Evolutionary conservation across 1,139 yeast species (phyloP).

Genomic region (Debaryomycetaceae sp.): DNA sequence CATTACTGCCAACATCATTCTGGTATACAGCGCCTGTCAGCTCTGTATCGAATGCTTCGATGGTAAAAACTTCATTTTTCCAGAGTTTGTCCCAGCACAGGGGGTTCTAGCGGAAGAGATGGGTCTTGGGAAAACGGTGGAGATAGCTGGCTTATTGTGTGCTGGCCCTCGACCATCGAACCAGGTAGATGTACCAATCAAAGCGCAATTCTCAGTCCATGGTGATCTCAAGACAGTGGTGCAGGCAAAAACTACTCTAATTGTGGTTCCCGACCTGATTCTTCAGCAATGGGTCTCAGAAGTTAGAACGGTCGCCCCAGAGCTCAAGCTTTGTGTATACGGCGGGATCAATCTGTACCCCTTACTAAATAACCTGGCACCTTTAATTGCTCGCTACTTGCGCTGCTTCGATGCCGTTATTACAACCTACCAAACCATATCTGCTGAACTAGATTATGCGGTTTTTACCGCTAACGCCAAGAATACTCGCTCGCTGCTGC

Average conservation of each 20-base stretch:
- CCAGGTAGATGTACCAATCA: slow-evolving; percentile 32
- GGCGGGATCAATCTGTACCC: slow-evolving; percentile 47
- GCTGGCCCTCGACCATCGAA: slow-evolving; percentile 41
- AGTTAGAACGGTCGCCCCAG: slow-evolving; percentile 45
- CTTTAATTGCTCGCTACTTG: slow-evolving; percentile 35
- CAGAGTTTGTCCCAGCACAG: slow-evolving; percentile 32
- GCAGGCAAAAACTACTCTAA: slow-evolving; percentile 59
- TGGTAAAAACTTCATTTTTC: slow-evolving; percentile 5
- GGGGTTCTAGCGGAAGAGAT: slow-evolving; percentile 85
- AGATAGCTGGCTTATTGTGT: slow-evolving; percentile 54
- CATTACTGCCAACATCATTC: slow-evolving; percentile 37
- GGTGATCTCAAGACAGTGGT: slow-evolving; percentile 33
- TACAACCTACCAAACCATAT: slow-evolving; percentile 61
- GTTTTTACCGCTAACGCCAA: slow-evolving; percentile 52
- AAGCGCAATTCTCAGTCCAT: slow-evolving; percentile 21
- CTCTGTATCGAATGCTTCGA: slow-evolving; percentile 15
- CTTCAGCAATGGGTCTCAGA: slow-evolving; percentile 79
- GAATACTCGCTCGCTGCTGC: slow-evolving; percentile 32
- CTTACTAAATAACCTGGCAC: slow-evolving; percentile 27
- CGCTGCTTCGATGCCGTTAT: slow-evolving; percentile 66
- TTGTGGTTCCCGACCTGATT: slow-evolving; percentile 79
- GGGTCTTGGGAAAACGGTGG: slow-evolving; percentile 95
- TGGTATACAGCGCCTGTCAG: slow-evolving; percentile 16
- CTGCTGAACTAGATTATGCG: slow-evolving; percentile 76
- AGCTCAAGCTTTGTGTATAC: slow-evolving; percentile 49